These are phyloP conservation scores for Phytophthora pluvialis DNA, from an alignment of 352 stramenopile species.

Conservation along the genomic window DNA sequence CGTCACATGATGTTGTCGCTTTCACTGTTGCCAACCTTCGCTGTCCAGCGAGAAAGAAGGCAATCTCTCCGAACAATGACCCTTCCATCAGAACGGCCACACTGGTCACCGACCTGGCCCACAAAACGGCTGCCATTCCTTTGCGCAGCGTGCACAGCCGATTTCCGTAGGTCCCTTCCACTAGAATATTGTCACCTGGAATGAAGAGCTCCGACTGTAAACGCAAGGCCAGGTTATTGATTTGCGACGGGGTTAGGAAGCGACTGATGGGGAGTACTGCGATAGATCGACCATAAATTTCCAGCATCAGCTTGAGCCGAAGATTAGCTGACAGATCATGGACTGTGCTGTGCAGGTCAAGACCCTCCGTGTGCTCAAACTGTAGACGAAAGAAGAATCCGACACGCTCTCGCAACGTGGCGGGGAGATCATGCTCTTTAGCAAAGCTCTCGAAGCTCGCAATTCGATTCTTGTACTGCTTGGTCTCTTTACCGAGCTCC, in stretches of 20 bases:
- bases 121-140: constrained; percentile 62
- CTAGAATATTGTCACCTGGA: constrained; percentile 66
- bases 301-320: constrained; percentile 74
- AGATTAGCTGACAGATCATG: constrained; percentile 75
- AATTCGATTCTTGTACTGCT: constrained; percentile 72
- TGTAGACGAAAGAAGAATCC: constrained; percentile 69
- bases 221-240: constrained; percentile 73
- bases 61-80: constrained; percentile 72
- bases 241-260: constrained; percentile 59
- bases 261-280: constrained; percentile 57
- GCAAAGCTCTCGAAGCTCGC: constrained; percentile 82
- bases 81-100: constrained; percentile 66
- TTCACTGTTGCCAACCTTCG: constrained; percentile 68
- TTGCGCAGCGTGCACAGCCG: constrained; percentile 65
- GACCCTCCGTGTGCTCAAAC: constrained; percentile 56
- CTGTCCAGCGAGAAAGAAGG: constrained; percentile 68
- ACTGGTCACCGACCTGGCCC: constrained; percentile 54
- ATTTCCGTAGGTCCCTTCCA: constrained; percentile 62
- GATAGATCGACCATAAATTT: constrained; percentile 70
- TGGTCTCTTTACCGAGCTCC: constrained; percentile 73
- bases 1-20: constrained; percentile 64
- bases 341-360: constrained; percentile 53
- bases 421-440: constrained; percentile 61
- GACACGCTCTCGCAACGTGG: constrained; percentile 54
- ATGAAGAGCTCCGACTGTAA: constrained; percentile 75